Conservation (phyloP, 2,329 filamentous ascomycete genomes). For the Colletotrichum sp. region DNA sequence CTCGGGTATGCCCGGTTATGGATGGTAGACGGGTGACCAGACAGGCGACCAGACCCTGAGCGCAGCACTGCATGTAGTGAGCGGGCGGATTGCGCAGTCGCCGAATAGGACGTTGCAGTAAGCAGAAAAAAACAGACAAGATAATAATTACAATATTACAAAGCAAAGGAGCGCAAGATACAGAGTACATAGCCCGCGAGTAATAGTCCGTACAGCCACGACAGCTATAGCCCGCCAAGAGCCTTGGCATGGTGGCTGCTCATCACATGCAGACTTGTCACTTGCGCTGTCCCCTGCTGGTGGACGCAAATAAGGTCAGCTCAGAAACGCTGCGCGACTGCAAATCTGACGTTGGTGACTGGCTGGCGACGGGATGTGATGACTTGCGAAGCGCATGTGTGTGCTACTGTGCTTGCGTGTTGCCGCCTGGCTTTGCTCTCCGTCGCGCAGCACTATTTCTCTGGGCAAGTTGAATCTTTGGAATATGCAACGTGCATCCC, state of each 20-base stretch:
- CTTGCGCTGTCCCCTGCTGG: neutral
- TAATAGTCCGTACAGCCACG: neutral
- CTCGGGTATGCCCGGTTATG: neutral
- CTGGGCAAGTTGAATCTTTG: neutral
- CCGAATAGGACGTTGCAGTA: neutral
- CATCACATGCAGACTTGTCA: neutral
- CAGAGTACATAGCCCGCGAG: neutral
- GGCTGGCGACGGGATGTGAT: neutral
- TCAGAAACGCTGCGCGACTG: neutral
- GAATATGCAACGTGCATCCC: neutral
- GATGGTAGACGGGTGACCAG: neutral
- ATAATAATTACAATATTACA: neutral
- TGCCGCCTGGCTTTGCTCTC: neutral
- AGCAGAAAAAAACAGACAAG: neutral
- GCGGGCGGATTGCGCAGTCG: neutral
- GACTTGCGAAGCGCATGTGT: neutral
- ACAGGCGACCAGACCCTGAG: neutral
- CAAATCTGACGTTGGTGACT: neutral
- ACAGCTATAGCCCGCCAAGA: neutral
- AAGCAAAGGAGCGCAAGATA: neutral
- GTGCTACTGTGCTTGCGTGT: neutral
- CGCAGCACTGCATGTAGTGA: neutral
- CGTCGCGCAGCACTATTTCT: neutral
- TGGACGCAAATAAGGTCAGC: neutral
- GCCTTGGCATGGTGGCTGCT: neutral